Evolutionary conservation across 2,329 filamentous ascomycete genomes (phyloP).

Genomic region (Paecilomyces variotii): DNA sequence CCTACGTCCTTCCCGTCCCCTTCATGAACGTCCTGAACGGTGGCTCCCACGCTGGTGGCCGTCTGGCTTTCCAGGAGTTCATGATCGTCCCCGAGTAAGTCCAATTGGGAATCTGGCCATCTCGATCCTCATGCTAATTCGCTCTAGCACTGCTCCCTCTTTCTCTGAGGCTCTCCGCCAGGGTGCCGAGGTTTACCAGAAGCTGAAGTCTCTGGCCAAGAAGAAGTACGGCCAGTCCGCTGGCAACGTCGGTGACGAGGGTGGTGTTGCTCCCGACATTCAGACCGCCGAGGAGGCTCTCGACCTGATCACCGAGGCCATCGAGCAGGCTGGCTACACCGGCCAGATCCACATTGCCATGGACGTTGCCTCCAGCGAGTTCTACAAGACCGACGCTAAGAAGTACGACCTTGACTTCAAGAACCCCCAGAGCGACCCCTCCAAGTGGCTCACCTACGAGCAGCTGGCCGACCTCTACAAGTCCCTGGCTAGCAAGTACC

Average conservation of each 20-base stretch:
- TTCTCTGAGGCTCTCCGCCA: slow-evolving; percentile 96
- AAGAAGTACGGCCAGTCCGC: slow-evolving; percentile 99
- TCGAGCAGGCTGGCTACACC: slow-evolving; percentile 90
- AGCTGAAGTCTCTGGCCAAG: slow-evolving; percentile 93
- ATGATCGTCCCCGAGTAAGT: slow-evolving; percentile 81
- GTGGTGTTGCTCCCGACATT: slow-evolving; percentile 98
- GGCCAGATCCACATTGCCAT: slow-evolving; percentile 97
- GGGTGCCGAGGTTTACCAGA: slow-evolving; percentile 96
- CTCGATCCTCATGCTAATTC: slow-evolving; percentile 9
- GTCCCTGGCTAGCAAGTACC: slow-evolving; percentile 84
- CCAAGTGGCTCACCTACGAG: slow-evolving; percentile 99
- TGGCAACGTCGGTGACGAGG: slow-evolving; percentile 98
- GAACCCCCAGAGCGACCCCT: slow-evolving; percentile 93
- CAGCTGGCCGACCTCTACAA: slow-evolving; percentile 90
- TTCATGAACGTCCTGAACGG: slow-evolving; percentile 94
- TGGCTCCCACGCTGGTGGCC: slow-evolving; percentile 93
- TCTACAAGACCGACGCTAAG: slow-evolving; percentile 96
- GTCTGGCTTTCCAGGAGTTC: slow-evolving; percentile 92
- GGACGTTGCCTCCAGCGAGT: slow-evolving; percentile 98
- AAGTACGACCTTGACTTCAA: slow-evolving; percentile 99
- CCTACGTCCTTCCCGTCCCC: slow-evolving; percentile 79
- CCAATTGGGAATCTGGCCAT: slow-evolving; percentile 1
- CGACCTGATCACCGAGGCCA: slow-evolving; percentile 88
- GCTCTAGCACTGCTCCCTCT: slow-evolving; percentile 62
- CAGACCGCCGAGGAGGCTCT: slow-evolving; percentile 95